Conservation (phyloP, 257 asterid genomes). For the Echites panduratus region DNA sequence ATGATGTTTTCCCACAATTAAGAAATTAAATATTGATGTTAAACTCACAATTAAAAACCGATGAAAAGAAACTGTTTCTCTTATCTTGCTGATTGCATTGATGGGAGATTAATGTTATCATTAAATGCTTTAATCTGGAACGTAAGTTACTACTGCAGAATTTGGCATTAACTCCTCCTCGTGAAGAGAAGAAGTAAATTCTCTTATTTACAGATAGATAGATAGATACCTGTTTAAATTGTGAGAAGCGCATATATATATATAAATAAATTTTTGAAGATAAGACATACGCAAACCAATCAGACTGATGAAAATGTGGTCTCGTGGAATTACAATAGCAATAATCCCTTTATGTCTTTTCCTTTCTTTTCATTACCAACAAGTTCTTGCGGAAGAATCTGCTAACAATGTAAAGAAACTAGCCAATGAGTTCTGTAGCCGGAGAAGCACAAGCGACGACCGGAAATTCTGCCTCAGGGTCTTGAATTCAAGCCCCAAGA, state of each 20-base stretch:
- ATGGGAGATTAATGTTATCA: neutral
- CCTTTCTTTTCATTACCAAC: neutral
- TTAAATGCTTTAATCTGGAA: neutral
- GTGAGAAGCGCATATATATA: too few relatives aligned
- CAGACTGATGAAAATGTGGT: neutral
- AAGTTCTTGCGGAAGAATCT: neutral
- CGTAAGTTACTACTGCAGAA: neutral
- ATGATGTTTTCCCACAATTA: too few relatives aligned
- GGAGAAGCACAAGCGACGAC: constrained; percentile 8
- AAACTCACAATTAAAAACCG: neutral
- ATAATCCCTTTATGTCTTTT: neutral
- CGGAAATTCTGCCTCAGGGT: constrained; percentile 11
- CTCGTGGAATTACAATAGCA: neutral
- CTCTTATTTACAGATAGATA: constrained; percentile 2
- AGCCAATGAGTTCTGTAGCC: neutral
- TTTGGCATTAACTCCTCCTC: neutral
- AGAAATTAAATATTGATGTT: neutral
- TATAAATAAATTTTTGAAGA: too few relatives aligned
- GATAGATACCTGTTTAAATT: too few relatives aligned
- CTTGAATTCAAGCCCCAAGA: constrained; percentile 8
- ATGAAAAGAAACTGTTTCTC: neutral
- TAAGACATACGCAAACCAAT: too few relatives aligned
- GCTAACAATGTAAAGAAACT: neutral
- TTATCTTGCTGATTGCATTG: neutral
- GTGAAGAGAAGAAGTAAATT: neutral